Evolutionary conservation across 176 grass and related monocot species (phyloP).

Genomic region (Carex littledalei): DNA sequence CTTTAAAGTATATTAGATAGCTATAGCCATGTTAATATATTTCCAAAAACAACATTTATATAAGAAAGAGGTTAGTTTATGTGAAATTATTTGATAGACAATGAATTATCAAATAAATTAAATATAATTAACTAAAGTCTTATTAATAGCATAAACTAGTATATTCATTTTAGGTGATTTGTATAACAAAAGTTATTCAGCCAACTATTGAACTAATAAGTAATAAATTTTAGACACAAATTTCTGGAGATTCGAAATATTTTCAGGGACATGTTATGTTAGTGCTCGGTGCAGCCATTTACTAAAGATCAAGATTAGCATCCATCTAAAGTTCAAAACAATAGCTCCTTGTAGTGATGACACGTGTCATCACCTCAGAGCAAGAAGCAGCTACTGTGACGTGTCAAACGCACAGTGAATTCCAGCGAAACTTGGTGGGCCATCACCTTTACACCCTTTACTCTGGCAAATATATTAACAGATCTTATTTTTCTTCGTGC

Average conservation of each 20-base stretch:
- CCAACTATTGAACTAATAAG: too few relatives aligned
- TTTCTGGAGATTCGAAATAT: conserved; percentile 11
- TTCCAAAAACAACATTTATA: background rate
- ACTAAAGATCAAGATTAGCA: background rate
- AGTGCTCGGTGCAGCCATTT: background rate
- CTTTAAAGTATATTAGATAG: background rate
- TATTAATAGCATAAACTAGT: background rate
- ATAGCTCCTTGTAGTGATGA: background rate
- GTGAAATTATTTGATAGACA: background rate
- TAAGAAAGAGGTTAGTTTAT: background rate
- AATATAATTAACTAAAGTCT: background rate
- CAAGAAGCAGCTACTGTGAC: background rate
- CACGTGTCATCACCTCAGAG: background rate
- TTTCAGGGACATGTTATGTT: conserved; percentile 18
- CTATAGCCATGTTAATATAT: background rate
- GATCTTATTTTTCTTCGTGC: too few relatives aligned
- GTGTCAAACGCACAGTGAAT: conserved; percentile 1
- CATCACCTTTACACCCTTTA: too few relatives aligned
- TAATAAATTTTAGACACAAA: background rate
- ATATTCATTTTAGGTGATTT: too few relatives aligned
- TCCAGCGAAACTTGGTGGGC: background rate
- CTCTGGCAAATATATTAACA: too few relatives aligned
- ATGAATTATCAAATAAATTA: background rate
- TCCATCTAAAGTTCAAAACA: background rate
- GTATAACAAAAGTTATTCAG: too few relatives aligned